Conservation (phyloP, 805 yeast genomes). For the Candida argentea region DNA sequence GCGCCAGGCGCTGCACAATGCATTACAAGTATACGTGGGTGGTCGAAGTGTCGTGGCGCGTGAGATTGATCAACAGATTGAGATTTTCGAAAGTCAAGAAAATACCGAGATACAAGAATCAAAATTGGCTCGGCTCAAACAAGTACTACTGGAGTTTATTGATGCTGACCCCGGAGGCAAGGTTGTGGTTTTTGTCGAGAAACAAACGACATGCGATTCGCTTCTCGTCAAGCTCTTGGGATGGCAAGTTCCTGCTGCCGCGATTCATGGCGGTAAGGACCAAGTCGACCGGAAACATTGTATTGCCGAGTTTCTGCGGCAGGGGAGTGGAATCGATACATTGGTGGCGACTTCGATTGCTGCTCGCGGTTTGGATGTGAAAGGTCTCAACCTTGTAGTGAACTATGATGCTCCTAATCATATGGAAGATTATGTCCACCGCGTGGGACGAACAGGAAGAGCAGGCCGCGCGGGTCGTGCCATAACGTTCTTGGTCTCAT, state of each 20-base stretch:
- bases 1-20: constrained; percentile 46
- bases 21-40: constrained; percentile 73
- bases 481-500: constrained; percentile 50
- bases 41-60: constrained; percentile 72
- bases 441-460: constrained; percentile 94
- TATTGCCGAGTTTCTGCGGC: constrained; percentile 50
- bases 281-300: constrained; percentile 74
- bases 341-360: constrained; percentile 90
- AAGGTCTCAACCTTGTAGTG: constrained; percentile 67
- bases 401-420: constrained; percentile 71
- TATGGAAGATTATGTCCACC: constrained; percentile 90
- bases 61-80: constrained; percentile 66
- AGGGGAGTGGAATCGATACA: constrained; percentile 47
- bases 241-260: constrained; percentile 47
- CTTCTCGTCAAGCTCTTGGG: constrained; percentile 43
- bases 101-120: constrained; percentile 10
- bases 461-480: constrained; percentile 67
- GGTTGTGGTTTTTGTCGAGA: constrained; percentile 74
- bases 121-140: constrained; percentile 48
- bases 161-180: constrained; percentile 31
- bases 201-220: constrained; percentile 78
- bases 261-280: constrained; percentile 89
- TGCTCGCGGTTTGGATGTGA: constrained; percentile 93
- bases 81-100: constrained; percentile 39
- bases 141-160: constrained; percentile 40